These are phyloP conservation scores for Apiotrichum gamsii DNA, from an alignment of 1,284 basidiomycete genomes.

Conservation along the genomic window DNA sequence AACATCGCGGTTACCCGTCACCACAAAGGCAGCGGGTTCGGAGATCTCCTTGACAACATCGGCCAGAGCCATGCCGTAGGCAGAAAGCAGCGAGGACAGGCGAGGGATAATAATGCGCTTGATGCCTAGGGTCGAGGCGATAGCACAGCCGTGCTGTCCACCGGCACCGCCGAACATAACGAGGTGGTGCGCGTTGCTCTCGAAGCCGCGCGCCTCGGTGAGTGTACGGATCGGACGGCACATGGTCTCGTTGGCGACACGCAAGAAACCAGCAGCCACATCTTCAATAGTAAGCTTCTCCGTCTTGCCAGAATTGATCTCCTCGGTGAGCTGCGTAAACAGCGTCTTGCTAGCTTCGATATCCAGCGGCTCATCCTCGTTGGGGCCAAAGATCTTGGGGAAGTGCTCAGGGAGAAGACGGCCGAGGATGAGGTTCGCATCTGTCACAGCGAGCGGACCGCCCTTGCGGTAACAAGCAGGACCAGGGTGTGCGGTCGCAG, in stretches of 20 bases:
- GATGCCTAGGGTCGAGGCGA: conserved; percentile 35
- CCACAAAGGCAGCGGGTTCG: conserved; percentile 30
- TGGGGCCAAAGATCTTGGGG: conserved; percentile 48
- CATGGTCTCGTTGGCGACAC: conserved; percentile 42
- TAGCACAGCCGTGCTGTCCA: conserved; percentile 36
- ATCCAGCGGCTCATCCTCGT: conserved; percentile 51
- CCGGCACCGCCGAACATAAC: conserved; percentile 43
- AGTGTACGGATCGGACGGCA: conserved; percentile 36
- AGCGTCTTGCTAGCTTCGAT: conserved; percentile 36
- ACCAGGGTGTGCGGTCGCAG: conserved; percentile 51
- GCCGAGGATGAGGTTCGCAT: conserved; percentile 44
- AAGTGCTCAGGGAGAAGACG: conserved; percentile 52
- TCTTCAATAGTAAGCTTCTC: conserved; percentile 29
- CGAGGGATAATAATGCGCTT: conserved; percentile 34
- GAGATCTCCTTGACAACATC: conserved; percentile 35
- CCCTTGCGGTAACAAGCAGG: conserved; percentile 40
- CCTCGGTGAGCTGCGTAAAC: conserved; percentile 45
- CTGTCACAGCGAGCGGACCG: conserved; percentile 41
- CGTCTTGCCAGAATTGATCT: conserved; percentile 45
- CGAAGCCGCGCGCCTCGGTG: conserved; percentile 37
- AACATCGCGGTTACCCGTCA: conserved; percentile 19
- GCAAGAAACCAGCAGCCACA: conserved; percentile 32
- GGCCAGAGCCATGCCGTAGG: conserved; percentile 39
- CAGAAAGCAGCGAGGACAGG: conserved; percentile 38
- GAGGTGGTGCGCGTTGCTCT: conserved; percentile 28